These are phyloP conservation scores for Plasmopara muralis DNA, from an alignment of 352 stramenopile species.

Conservation along the genomic window DNA sequence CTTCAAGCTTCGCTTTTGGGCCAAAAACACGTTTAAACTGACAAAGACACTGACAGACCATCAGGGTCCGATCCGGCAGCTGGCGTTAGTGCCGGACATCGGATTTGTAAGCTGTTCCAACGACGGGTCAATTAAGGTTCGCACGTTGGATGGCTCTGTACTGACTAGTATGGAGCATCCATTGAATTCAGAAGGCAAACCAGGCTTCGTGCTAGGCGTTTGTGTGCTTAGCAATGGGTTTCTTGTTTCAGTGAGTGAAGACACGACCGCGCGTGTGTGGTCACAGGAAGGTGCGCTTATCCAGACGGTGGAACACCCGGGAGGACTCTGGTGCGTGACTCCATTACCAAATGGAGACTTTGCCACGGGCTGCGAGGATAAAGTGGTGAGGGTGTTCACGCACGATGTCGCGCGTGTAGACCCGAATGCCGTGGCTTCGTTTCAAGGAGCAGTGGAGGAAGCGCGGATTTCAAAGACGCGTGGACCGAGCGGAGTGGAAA, in stretches of 20 bases:
- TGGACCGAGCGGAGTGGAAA: slow-evolving; percentile 89
- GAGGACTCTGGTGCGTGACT: slow-evolving; percentile 80
- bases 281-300: slow-evolving; percentile 38
- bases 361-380: slow-evolving; percentile 92
- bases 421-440: slow-evolving; percentile 42
- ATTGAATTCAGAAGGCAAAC: slow-evolving; percentile 78
- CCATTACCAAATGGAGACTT: slow-evolving; percentile 84
- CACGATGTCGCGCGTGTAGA: slow-evolving; percentile 61
- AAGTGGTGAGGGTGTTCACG: slow-evolving; percentile 89
- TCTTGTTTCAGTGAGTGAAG: slow-evolving; percentile 75
- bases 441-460: slow-evolving; percentile 63
- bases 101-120: slow-evolving; percentile 84
- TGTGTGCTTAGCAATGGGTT: slow-evolving; percentile 45
- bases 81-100: slow-evolving; percentile 53
- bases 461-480: slow-evolving; percentile 46
- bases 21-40: slow-evolving; percentile 37
- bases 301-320: slow-evolving; percentile 81
- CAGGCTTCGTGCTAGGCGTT: slow-evolving; percentile 73
- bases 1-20: slow-evolving; percentile 76
- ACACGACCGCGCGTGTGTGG: slow-evolving; percentile 79
- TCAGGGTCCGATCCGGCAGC: slow-evolving; percentile 61
- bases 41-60: slow-evolving; percentile 57
- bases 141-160: slow-evolving; percentile 51
- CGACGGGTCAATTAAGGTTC: slow-evolving; percentile 68
- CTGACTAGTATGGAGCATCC: slow-evolving; percentile 65